phyloP scores from a whole-genome alignment of 2,329 filamentous ascomycete species.

The Dendryphion nanum region DNA sequence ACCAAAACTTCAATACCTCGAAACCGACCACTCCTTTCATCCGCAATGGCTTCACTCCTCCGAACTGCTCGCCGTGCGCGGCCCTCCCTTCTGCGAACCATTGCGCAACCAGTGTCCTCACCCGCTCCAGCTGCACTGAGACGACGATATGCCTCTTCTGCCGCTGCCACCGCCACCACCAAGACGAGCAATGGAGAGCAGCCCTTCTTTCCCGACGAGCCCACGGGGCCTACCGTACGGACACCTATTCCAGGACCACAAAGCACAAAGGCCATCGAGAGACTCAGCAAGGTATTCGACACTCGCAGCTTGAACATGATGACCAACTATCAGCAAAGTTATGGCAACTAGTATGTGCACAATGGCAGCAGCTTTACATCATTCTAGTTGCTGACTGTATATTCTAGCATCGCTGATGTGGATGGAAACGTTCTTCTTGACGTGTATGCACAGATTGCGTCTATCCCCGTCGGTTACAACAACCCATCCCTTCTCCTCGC shows the following conservation, averaged over 20 bases:
- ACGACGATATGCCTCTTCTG: conserved; percentile 33
- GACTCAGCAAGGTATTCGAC: conserved; percentile 79
- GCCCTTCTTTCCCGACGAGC: conserved; percentile 60
- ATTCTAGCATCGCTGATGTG: conserved; percentile 59
- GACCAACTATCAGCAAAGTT: conserved; percentile 37
- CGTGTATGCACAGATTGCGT: conserved; percentile 87
- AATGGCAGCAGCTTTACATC: no score
- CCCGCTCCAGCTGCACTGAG: conserved; percentile 18
- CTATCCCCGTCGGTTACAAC: conserved; percentile 90
- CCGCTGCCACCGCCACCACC: conserved; percentile 26
- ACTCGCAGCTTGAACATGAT: conserved; percentile 74
- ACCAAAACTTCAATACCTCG: no score
- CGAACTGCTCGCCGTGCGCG: conserved; percentile 23
- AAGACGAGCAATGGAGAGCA: conserved; percentile 38
- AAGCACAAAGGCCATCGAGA: conserved; percentile 65
- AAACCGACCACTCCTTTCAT: neutral
- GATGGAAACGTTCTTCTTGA: conserved; percentile 73
- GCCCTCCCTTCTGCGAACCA: conserved; percentile 15
- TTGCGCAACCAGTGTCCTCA: conserved; percentile 13
- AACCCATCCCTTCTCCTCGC: conserved; percentile 72
- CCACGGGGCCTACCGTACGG: conserved; percentile 52
- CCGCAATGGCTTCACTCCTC: conserved; percentile 32
- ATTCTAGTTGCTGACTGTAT: no score
- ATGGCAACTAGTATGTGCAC: conserved; percentile 74
- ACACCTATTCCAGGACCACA: conserved; percentile 73